Evolutionary conservation across 148 eudicot species (phyloP), one percentile per base, ranked within the genome.

Genomic region (Persicaria tinctoria): DNA sequence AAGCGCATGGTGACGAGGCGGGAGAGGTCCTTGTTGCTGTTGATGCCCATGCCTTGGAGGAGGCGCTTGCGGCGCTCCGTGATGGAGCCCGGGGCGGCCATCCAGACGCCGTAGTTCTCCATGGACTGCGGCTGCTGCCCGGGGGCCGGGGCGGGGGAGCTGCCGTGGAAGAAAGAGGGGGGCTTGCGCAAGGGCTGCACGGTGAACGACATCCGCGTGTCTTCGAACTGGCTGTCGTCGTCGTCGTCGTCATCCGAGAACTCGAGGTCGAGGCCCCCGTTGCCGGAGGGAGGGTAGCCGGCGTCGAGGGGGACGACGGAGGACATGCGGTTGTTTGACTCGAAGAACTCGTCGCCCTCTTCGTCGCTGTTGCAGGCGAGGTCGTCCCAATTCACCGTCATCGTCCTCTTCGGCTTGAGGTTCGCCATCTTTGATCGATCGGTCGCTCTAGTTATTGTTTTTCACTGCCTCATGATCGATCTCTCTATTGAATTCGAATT

Each of bases 11-110:
- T 91, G 5, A 83, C 60, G 44, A 84, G 27, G 48, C 84, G 70
- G 1, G 85, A 48, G 20, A 92, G 79, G 59, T 84, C 88, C 74
- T 84, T 92, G 51, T 79, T 90, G 82, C 99, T 92, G 3, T 78
- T 66, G n/a, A 95, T 53, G 12, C 99, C 99, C 93, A 95, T 90
- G 2, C 90, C 97, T 50, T 90, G 96, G 5, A 95, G 73, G 69
- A 95, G 84, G 32, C 89, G 76, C 32, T 76, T 75, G 3, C 99
- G 86, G 0, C 99, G 83, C 51, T 95, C 99, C 12, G 87, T 76
- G 51, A 95, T 84, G 1, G 91, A 87, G 0, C 88, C 85, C 0
- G 99, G 97, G 0, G 91, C 92, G 0, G 86, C 83, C 87, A 88
- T 85, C 99, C 99, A 95, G 75, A 95, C 79, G 70, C 87, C 85